phyloP scores from a whole-genome alignment of 2,329 filamentous ascomycete genomes.

The Aspergillus ochraceus region DNA sequence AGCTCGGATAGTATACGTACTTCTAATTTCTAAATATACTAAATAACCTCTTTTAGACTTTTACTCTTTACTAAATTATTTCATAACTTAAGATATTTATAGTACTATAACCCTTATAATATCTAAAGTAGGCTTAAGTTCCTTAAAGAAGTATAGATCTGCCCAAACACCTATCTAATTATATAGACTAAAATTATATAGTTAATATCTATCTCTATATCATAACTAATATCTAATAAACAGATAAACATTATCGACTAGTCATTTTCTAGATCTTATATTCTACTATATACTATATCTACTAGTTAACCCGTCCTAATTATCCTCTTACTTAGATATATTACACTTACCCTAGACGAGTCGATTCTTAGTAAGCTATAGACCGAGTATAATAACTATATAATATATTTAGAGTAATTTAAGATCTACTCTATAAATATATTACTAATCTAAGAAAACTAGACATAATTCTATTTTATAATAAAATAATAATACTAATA shows the following conservation, averaged over 20 bases:
- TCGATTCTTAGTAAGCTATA: constrained; percentile 65
- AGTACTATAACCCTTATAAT: constrained; percentile 56
- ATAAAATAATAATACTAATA: constrained; percentile 60
- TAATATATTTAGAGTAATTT: too few species aligned
- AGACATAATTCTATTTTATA: constrained; percentile 59
- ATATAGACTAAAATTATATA: constrained; percentile 56
- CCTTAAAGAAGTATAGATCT: constrained; percentile 54
- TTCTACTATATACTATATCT: constrained; percentile 61
- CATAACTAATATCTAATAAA: constrained; percentile 57
- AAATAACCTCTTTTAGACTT: constrained; percentile 48
- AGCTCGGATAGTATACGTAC: constrained; percentile 51
- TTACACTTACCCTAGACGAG: constrained; percentile 61
- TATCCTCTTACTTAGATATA: background rate
- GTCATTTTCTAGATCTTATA: constrained; percentile 65
- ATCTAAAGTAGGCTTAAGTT: constrained; percentile 60
- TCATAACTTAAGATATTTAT: constrained; percentile 44
- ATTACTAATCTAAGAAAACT: constrained; percentile 68
- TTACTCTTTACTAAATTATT: background rate
- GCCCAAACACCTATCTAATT: constrained; percentile 58
- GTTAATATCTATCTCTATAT: constrained; percentile 45
- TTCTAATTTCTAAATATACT: constrained; percentile 56
- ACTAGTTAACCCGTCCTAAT: too few species aligned
- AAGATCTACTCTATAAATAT: constrained; percentile 69
- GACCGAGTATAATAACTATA: too few species aligned
- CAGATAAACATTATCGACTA: constrained; percentile 63